Base-by-base conservation (phyloP, 345 rosid genomes). In the Gossypium mustelinum region DNA sequence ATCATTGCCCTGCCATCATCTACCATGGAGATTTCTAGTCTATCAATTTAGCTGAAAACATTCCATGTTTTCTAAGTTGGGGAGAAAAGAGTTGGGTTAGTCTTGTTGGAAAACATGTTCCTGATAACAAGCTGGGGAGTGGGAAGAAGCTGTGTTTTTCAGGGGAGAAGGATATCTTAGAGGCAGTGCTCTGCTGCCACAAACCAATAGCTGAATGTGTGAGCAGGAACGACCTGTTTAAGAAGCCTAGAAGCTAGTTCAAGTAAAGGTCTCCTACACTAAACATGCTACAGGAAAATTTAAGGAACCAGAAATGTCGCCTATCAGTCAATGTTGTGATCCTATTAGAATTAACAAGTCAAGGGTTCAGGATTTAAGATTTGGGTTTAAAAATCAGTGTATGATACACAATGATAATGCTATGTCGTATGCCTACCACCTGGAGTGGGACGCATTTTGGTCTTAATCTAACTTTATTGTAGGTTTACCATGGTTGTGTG, bases 51-150 rank as follows among this genome's bases (percentile, higher is more conserved):
- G 20, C 56, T 13, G 56, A 68, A 13, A 61, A 12, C 24, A 13
- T 18, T 66, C 70, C 9, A 7, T 68, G 11, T 8, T 47, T 22
- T 68, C 11, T 56, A 48, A 47, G 14, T 24, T 24, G 17, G 56
- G 18, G 50, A 22, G 9, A 68, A 47, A 3, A 9, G 20, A 11
- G 3, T 1, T 65, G 64, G 39, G 27, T n/a, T 45, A 44, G 62
- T 55, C 45, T 51, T 65, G 55, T 61, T 54, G 58, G 74, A 72
- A 65, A 67, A 43, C 18, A 14, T 55, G 22, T 68, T 12, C 34
- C 51, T 18, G 64, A 67, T 17, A 34, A 34, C 24, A 39, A 73
- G 11, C 51, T 24, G 44, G 14, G 10, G 11, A 24, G 22, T 25
- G 18, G 34, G 48, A 7, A 29, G 67, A 16, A 51, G 62, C 51